Percentiles rank a stretch among this genome's conserved stretches.
These are phyloP conservation scores for Russula brevipes DNA, from an alignment of 768 basidiomycete genomes.

Conservation along the genomic window DNA sequence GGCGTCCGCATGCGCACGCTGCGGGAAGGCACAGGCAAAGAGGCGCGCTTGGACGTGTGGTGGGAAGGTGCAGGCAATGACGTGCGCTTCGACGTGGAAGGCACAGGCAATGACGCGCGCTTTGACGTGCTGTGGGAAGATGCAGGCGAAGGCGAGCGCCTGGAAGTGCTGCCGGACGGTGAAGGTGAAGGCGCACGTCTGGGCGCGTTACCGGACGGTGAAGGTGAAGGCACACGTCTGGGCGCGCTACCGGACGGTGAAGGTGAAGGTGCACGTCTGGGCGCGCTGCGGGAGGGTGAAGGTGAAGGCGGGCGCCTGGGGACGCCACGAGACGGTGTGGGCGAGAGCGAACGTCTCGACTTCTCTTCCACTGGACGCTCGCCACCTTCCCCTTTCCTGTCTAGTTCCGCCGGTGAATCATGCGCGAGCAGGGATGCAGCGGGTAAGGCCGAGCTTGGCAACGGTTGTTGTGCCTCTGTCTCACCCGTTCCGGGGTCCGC, in stretches of 20 bases:
- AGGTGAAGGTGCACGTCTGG: no score
- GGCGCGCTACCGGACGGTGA: not conserved
- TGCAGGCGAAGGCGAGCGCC: not conserved
- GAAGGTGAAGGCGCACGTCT: not conserved
- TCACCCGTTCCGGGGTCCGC: not conserved
- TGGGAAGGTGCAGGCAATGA: not conserved
- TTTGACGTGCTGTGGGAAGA: not conserved
- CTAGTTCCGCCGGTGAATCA: not conserved
- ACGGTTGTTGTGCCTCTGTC: not conserved
- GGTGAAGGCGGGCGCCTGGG: no score
- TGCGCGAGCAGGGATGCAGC: not conserved
- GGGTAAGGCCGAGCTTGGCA: not conserved
- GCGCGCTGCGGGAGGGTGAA: no score
- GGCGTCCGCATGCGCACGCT: slow-evolving; percentile 3
- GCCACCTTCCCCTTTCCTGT: not conserved
- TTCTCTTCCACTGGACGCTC: not conserved
- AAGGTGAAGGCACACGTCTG: no score
- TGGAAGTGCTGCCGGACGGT: not conserved
- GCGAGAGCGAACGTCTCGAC: no score
- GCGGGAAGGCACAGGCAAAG: not conserved
- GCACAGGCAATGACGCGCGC: not conserved
- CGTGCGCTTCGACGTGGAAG: not conserved
- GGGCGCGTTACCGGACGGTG: not conserved
- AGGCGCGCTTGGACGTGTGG: not conserved
- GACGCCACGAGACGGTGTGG: no score